Base-by-base conservation (phyloP, 1,139 yeast genomes). In the Taiozyma sp. region DNA sequence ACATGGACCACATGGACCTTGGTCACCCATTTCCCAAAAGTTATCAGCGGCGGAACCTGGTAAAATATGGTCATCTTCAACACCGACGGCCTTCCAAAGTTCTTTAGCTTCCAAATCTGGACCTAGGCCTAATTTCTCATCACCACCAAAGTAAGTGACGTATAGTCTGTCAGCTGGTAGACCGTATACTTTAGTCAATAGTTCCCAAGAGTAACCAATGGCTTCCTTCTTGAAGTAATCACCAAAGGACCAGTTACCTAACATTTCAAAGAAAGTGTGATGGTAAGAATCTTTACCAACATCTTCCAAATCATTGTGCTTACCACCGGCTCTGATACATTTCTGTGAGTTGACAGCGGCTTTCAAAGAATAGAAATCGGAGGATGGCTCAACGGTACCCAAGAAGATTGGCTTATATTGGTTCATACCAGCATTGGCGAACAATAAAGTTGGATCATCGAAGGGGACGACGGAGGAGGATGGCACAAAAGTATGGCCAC, bases 1-100 rank as follows among this genome's bases (percentile, higher is more conserved):
- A 74, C 99, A 95, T 47, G 99, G 99, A 56, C 99, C 99, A 76
- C 99, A 93, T 45, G 99, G 99, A 59, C 99, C 99, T 74, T 91
- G 98, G 67, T 95, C 99, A 62, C 99, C 99, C 99, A 93, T 93
- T 75, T 95, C 99, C 99, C 99, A 93, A 70, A 93, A 93, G 74
- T 93, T 93, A 68, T 93, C 99, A 67, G 83, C 76, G 50, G 84
- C 88, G 58, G 83, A 75, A 52, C 99, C 99, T 26, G 97, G 96
- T 59, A 93, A 75, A 61, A 93, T 91, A 67, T 90, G 98, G 67
- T 85, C 93, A 59, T 88, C 96, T 34, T 83, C 79, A 52, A 93
- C 96, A 59, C 99, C 99, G 43, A 85, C 86, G 40, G 78, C 80
- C 57, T 76, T 72, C 99, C 99, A 93, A 57, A 83, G 74, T 60